phyloP scores from a whole-genome alignment of 2,329 filamentous ascomycete genomes.

The Verticillium longisporum region DNA sequence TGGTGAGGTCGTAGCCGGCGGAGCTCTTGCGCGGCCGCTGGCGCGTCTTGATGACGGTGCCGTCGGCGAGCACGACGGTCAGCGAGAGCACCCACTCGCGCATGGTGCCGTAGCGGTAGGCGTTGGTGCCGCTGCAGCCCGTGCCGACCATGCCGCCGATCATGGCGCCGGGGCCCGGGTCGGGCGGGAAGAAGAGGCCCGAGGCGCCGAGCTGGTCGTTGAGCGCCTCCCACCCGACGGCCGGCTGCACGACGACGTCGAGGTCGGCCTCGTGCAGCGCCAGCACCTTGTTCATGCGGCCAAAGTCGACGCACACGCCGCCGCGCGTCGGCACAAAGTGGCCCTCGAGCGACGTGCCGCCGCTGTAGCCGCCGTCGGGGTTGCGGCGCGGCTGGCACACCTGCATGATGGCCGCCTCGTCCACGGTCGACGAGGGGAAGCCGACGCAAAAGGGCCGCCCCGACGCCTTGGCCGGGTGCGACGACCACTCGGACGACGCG shows the following conservation, averaged over 20 bases:
- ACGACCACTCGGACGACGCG: constrained; percentile 56
- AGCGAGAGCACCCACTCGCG: constrained; percentile 84
- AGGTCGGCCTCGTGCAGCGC: constrained; percentile 70
- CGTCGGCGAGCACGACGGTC: constrained; percentile 85
- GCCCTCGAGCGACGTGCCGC: constrained; percentile 84
- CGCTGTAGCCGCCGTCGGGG: constrained; percentile 80
- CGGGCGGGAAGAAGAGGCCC: constrained; percentile 85
- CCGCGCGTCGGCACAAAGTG: constrained; percentile 79
- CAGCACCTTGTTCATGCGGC: constrained; percentile 76
- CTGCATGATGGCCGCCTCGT: constrained; percentile 84
- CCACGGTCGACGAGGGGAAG: constrained; percentile 69
- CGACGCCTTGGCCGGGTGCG: constrained; percentile 40
- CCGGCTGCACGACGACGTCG: constrained; percentile 72
- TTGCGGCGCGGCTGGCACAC: constrained; percentile 75
- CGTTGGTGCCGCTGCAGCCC: constrained; percentile 71
- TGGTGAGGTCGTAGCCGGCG: constrained; percentile 86
- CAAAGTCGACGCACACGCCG: constrained; percentile 82
- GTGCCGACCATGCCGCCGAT: constrained; percentile 86
- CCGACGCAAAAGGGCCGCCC: constrained; percentile 63
- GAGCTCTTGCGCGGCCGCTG: constrained; percentile 85
- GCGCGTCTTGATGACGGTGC: constrained; percentile 81
- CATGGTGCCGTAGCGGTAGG: constrained; percentile 92
- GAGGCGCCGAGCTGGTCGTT: constrained; percentile 70
- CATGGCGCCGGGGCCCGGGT: constrained; percentile 85
- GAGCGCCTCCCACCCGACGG: constrained; percentile 78